Evolutionary conservation across 169 alveolate genomes (phyloP).

Genomic region (Eimeria tenella): DNA sequence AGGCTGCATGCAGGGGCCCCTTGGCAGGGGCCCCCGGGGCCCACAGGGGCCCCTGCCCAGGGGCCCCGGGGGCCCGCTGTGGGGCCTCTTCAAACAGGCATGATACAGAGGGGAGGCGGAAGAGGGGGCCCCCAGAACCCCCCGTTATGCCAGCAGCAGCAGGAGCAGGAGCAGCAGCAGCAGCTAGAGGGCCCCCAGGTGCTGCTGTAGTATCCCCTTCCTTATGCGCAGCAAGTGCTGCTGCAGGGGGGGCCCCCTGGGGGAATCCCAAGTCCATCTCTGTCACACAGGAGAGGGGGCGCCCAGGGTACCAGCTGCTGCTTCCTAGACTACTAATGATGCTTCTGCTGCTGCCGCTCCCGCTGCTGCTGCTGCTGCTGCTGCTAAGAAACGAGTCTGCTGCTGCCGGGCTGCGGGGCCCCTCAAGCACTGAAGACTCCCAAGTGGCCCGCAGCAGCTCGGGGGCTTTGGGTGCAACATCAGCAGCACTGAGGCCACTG

Average conservation of each 20-base stretch:
- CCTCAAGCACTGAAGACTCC: slow-evolving; percentile 4
- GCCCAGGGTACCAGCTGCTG: not conserved
- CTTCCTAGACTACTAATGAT: not conserved
- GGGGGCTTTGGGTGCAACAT: slow-evolving; percentile 5
- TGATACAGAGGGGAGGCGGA: not conserved
- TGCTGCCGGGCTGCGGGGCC: not conserved
- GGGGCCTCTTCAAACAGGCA: not conserved
- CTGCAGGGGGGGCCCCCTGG: not conserved
- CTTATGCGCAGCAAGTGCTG: not conserved
- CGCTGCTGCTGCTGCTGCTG: not conserved
- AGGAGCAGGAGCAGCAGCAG: not conserved
- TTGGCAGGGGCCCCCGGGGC: not conserved
- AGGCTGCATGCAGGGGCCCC: not conserved
- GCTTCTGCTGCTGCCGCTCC: not conserved
- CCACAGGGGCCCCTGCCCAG: not conserved
- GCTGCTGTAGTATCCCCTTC: not conserved
- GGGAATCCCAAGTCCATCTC: not conserved
- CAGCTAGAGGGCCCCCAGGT: not conserved
- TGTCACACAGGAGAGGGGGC: not conserved
- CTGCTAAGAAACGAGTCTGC: not conserved
- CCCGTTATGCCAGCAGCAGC: not conserved
- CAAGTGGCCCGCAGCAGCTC: slow-evolving; percentile 46
- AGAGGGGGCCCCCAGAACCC: not conserved
- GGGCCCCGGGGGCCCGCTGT: not conserved
- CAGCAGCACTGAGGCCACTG: not conserved